These are phyloP conservation scores for Ophiognomonia clavigignenti-juglandacearum DNA, from an alignment of 2,329 filamentous ascomycete genomes.

Conservation along the genomic window DNA sequence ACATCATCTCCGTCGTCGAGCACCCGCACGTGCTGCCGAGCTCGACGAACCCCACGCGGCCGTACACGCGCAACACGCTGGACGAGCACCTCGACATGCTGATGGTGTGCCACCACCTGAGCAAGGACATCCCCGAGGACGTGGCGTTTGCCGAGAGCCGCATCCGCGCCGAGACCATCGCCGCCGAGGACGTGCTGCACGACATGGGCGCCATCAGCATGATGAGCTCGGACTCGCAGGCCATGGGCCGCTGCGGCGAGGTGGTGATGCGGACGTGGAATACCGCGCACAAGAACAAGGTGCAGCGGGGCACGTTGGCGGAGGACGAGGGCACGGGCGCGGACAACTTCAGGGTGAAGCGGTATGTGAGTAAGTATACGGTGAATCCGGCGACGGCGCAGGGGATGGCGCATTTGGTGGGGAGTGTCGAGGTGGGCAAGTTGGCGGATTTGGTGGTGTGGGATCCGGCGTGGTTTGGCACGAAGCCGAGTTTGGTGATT, in stretches of 20 bases:
- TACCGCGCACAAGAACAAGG: conserved; percentile 94
- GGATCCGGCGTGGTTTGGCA: conserved; percentile 80
- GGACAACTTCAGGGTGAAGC: conserved; percentile 88
- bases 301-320: conserved; percentile 69
- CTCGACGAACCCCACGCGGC: conserved; percentile 87
- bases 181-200: conserved; percentile 92
- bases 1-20: conserved; percentile 92
- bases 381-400: conserved; percentile 91
- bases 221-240: conserved; percentile 94
- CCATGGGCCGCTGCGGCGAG: conserved; percentile 94
- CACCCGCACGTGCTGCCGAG: conserved; percentile 83
- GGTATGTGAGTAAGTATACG: conserved; percentile 94
- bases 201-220: conserved; percentile 94
- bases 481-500: conserved; percentile 74
- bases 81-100: conserved; percentile 98
- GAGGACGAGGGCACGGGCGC: conserved; percentile 76
- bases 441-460: conserved; percentile 85
- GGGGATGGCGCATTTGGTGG: conserved; percentile 82
- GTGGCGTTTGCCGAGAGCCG: conserved; percentile 92
- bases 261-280: conserved; percentile 93
- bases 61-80: conserved; percentile 85
- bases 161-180: conserved; percentile 93
- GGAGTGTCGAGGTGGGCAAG: conserved; percentile 84
- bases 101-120: conserved; percentile 96
- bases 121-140: conserved; percentile 89